Evolutionary conservation across 768 basidiomycete genomes (phyloP).

Genomic region (Gloeopeniophorella convolvens): DNA sequence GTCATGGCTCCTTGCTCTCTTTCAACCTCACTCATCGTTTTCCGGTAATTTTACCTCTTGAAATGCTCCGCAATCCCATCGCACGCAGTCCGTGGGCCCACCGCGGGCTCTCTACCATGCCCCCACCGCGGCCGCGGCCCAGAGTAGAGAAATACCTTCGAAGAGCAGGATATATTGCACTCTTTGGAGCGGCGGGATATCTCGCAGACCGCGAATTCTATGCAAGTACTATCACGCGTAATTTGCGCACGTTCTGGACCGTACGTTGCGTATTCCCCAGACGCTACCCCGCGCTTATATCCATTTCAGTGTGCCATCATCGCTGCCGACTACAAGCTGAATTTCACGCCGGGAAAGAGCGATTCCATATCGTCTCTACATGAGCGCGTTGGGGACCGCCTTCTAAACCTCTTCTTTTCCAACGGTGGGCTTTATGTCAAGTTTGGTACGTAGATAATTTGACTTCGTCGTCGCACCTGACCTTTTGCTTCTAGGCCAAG

Average conservation of each 20-base stretch:
- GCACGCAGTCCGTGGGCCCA: background rate
- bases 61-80: background rate
- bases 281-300: background rate
- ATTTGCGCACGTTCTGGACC: conserved; percentile 42
- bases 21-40: too few species aligned
- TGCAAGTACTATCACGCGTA: conserved; percentile 43
- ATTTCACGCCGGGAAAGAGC: conserved; percentile 69
- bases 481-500: conserved; percentile 45
- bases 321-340: conserved; percentile 79
- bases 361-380: conserved; percentile 76
- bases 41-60: background rate
- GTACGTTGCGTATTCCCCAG: conserved; percentile 29
- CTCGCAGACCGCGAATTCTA: conserved; percentile 38
- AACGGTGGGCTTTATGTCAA: conserved; percentile 88
- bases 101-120: background rate
- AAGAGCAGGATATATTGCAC: conserved; percentile 23
- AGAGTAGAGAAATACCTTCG: conserved; percentile 18
- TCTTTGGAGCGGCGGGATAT: conserved; percentile 31
- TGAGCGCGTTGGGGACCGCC: conserved; percentile 71
- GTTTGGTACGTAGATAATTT: conserved; percentile 43
- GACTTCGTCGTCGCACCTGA: conserved; percentile 3
- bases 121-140: background rate
- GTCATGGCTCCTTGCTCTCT: too few species aligned
- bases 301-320: conserved; percentile 54
- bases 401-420: conserved; percentile 68